phyloP scores from a whole-genome alignment of 176 grass and related monocot species.

The Aegilops bicornis region DNA sequence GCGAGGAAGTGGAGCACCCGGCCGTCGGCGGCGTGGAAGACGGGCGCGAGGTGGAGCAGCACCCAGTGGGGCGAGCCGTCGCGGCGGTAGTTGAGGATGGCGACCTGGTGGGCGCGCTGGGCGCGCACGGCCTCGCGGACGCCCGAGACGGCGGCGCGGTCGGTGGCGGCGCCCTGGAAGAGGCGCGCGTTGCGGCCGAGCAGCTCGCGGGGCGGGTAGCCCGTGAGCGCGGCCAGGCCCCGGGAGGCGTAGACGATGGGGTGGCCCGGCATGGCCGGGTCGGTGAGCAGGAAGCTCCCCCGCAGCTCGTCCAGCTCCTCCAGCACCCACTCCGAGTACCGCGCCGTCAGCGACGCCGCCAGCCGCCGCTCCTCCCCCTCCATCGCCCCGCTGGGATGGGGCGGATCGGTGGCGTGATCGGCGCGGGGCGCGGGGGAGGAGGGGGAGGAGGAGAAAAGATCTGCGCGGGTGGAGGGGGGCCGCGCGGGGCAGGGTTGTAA shows the following conservation, averaged over 20 bases:
- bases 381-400: not conserved
- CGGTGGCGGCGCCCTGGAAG: slow-evolving; percentile 88
- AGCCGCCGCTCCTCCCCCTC: not conserved
- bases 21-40: slow-evolving; percentile 63
- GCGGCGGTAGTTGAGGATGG: slow-evolving; percentile 74
- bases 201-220: slow-evolving; percentile 56
- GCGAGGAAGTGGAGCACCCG: slow-evolving; percentile 83
- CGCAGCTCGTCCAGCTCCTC: slow-evolving; percentile 79
- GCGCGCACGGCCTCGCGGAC: slow-evolving; percentile 74
- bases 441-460: slow-evolving; percentile 29
- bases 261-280: slow-evolving; percentile 75
- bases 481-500: slow-evolving; percentile 23
- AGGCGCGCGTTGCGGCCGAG: slow-evolving; percentile 75
- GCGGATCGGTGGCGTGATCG: slow-evolving; percentile 23
- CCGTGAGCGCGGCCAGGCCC: slow-evolving; percentile 57
- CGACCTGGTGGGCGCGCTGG: slow-evolving; percentile 54
- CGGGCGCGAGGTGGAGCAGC: slow-evolving; percentile 76
- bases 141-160: slow-evolving; percentile 56
- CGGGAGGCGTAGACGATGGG: slow-evolving; percentile 90
- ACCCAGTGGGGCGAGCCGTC: slow-evolving; percentile 84
- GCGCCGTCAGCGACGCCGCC: slow-evolving; percentile 54
- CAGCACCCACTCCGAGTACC: slow-evolving; percentile 82
- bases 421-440: not conserved
- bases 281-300: slow-evolving; percentile 80
- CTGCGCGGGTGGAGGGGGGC: slow-evolving; percentile 20